Evolutionary conservation across 441 rosid genomes (phyloP).

Genomic region (Populus hybrid): DNA sequence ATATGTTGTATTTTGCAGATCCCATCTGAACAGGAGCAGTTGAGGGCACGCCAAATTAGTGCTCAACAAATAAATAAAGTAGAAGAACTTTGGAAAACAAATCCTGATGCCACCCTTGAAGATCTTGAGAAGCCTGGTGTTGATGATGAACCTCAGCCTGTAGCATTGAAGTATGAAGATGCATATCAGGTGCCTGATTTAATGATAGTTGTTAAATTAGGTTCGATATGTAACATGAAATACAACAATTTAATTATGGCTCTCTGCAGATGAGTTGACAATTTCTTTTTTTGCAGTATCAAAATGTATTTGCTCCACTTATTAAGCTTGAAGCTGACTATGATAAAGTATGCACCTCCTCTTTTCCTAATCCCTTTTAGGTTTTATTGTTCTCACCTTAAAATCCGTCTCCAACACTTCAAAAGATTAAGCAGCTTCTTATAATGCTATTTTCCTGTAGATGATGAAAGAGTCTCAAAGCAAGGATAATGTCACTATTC

Average conservation of each 20-base stretch:
- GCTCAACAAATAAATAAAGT: constrained; percentile 99
- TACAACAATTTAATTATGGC: constrained; percentile 2
- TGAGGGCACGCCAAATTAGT: constrained; percentile 99
- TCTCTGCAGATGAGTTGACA: constrained; percentile 23
- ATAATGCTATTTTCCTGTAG: constrained; percentile 35
- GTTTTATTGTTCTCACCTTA: not conserved
- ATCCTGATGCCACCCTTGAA: constrained; percentile 97
- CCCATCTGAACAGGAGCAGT: constrained; percentile 98
- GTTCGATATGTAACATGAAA: not conserved
- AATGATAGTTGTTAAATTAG: constrained; percentile 13
- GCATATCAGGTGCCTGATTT: constrained; percentile 77
- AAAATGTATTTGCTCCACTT: constrained; percentile 99
- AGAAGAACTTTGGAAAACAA: constrained; percentile 98
- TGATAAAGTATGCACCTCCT: constrained; percentile 65
- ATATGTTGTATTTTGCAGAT: constrained; percentile 46
- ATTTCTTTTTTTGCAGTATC: constrained; percentile 64
- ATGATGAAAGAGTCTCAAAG: constrained; percentile 99
- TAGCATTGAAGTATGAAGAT: constrained; percentile 92
- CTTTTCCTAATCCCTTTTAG: not conserved
- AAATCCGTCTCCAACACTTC: not conserved
- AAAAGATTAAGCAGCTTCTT: constrained; percentile 12
- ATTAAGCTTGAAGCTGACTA: constrained; percentile 99
- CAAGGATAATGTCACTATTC: constrained; percentile 92
- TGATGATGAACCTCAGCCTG: constrained; percentile 98
- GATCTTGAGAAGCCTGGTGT: constrained; percentile 99